phyloP scores from a whole-genome alignment of 495 filamentous ascomycete genomes.

The Xylaria nigripes region DNA sequence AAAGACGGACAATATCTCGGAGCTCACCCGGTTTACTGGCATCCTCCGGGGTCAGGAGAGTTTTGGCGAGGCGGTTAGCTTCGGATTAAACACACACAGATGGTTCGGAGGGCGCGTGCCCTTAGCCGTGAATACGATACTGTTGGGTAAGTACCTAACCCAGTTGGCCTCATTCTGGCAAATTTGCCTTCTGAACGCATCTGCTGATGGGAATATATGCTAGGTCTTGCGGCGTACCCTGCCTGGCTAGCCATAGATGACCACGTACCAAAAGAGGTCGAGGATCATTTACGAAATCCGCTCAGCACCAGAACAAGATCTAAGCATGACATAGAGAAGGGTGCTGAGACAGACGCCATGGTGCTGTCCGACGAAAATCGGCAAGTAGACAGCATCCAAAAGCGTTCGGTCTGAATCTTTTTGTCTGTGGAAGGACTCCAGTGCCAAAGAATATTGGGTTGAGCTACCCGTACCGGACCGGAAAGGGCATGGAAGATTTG shows the following conservation, averaged over 20 bases:
- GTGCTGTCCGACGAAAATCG: neutral
- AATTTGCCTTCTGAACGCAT: neutral
- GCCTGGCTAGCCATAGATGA: constrained; percentile 21
- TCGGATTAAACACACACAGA: constrained; percentile 25
- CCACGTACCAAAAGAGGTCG: constrained; percentile 8
- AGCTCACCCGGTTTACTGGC: constrained; percentile 23
- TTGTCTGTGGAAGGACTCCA: too few relatives aligned
- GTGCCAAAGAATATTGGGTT: too few relatives aligned
- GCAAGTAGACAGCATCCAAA: too few relatives aligned
- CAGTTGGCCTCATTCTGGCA: too few relatives aligned
- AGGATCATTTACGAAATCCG: neutral
- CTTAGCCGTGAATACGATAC: constrained; percentile 42
- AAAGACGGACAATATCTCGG: constrained; percentile 24
- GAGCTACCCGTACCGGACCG: too few relatives aligned
- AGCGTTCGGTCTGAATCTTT: too few relatives aligned
- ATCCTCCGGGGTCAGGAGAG: constrained; percentile 26
- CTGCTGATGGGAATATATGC: neutral
- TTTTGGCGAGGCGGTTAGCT: constrained; percentile 9
- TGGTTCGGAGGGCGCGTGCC: constrained; percentile 44
- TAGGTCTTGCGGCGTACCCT: constrained; percentile 16
- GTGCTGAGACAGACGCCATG: neutral
- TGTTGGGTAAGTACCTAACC: constrained; percentile 30
- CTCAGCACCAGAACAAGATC: neutral
- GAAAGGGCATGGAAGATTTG: too few relatives aligned
- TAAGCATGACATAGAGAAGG: constrained; percentile 8